These are phyloP conservation scores for Ordospora pajunii DNA, from an alignment of 371 early-diverging fungal genomes.

Conservation along the genomic window DNA sequence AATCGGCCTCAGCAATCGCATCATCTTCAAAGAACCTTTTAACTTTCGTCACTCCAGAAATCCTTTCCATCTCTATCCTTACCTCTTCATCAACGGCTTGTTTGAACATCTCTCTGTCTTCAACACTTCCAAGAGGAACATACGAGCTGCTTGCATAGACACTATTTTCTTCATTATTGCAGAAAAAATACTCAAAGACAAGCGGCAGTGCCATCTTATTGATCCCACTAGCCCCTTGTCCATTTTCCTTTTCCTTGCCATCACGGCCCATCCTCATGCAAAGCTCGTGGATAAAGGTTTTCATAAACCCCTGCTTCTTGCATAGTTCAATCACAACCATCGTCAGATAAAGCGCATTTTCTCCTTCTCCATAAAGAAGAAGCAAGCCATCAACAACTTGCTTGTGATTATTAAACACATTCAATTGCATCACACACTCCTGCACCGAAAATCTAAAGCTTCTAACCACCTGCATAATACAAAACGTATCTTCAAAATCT, in stretches of 20 bases:
- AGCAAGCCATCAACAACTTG: neutral
- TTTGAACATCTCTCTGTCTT: neutral
- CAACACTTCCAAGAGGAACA: neutral
- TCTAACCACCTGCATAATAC: neutral
- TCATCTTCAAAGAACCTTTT: neutral
- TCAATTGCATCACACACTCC: neutral
- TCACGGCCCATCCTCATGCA: too few species aligned
- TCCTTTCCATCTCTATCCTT: neutral
- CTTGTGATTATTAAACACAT: neutral
- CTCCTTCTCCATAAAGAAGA: neutral
- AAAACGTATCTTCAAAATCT: neutral
- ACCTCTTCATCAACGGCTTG: neutral
- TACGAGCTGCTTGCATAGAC: slow-evolving; percentile 1
- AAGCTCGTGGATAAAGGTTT: neutral
- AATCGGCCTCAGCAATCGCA: neutral
- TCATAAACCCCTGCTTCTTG: slow-evolving; percentile 2
- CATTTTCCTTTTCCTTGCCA: too few species aligned
- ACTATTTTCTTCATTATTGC: neutral
- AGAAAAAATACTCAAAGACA: neutral
- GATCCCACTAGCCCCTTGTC: too few species aligned
- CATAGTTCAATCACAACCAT: neutral
- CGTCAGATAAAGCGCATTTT: neutral
- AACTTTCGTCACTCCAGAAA: neutral
- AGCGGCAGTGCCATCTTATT: neutral
- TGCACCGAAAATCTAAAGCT: neutral